A percentile compares a stretch with the other conserved stretches of the same genome.
phyloP scores from a whole-genome alignment of 2,329 filamentous ascomycete species.

The Fusarium sp. region DNA sequence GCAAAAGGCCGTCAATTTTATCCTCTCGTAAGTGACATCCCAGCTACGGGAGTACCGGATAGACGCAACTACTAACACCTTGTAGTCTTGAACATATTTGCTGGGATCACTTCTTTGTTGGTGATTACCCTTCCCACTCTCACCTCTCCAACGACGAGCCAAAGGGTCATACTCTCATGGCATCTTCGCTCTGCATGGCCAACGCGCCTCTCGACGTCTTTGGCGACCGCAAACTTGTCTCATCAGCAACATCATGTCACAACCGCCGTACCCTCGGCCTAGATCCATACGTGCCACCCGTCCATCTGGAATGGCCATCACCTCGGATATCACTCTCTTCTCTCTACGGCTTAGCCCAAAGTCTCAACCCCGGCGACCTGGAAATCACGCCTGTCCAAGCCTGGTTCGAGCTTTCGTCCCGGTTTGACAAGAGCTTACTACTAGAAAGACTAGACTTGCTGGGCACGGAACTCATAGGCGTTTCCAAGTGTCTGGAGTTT shows the following conservation, averaged over 20 bases:
- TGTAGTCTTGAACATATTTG: slow-evolving; percentile 65
- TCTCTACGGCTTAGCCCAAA: slow-evolving; percentile 60
- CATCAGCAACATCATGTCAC: slow-evolving; percentile 35
- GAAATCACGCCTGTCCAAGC: slow-evolving; percentile 66
- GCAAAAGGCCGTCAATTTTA: slow-evolving; percentile 64
- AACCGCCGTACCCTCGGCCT: slow-evolving; percentile 27
- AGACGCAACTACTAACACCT: slow-evolving; percentile 13
- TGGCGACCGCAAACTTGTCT: slow-evolving; percentile 42
- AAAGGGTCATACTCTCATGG: slow-evolving; percentile 60
- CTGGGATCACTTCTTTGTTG: slow-evolving; percentile 62
- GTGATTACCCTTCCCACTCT: slow-evolving; percentile 54
- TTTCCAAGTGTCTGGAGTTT: slow-evolving; percentile 61
- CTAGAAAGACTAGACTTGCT: slow-evolving; percentile 55
- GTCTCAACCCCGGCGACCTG: slow-evolving; percentile 56
- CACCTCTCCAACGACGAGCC: slow-evolving; percentile 50
- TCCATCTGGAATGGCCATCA: slow-evolving; percentile 54
- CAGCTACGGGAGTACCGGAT: background rate
- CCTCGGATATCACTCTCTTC: slow-evolving; percentile 57
- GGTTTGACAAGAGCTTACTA: slow-evolving; percentile 57
- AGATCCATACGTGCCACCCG: slow-evolving; percentile 39
- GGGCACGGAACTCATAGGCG: slow-evolving; percentile 56
- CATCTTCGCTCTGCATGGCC: slow-evolving; percentile 57
- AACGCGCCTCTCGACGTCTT: slow-evolving; percentile 54
- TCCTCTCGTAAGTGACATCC: slow-evolving; percentile 60
- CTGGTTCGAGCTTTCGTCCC: slow-evolving; percentile 64